Conservation (phyloP, 1,284 basidiomycete species). For the Bjerkandera adusta region DNA sequence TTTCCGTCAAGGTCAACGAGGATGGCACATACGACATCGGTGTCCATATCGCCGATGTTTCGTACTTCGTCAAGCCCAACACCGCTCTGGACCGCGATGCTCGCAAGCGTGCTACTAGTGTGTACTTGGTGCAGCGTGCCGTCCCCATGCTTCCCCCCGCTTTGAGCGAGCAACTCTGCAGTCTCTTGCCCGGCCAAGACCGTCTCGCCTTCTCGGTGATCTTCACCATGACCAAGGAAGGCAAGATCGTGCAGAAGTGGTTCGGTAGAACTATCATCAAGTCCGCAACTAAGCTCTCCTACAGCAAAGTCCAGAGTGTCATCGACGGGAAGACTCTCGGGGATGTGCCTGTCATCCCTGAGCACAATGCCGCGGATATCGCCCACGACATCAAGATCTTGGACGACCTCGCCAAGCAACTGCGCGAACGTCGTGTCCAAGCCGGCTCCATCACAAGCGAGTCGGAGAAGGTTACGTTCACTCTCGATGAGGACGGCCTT, state of each 20-base stretch:
- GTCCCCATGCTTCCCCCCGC: constrained; percentile 96
- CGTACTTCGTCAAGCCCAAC: constrained; percentile 95
- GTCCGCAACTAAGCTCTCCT: constrained; percentile 87
- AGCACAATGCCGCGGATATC: constrained; percentile 60
- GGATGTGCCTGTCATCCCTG: constrained; percentile 49
- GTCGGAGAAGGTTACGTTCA: constrained; percentile 75
- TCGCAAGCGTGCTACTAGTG: constrained; percentile 93
- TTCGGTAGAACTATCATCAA: constrained; percentile 93
- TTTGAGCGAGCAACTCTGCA: constrained; percentile 91
- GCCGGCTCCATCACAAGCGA: constrained; percentile 79
- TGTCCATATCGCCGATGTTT: constrained; percentile 95
- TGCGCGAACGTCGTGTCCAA: constrained; percentile 76
- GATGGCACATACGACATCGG: constrained; percentile 92
- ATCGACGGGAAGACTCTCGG: constrained; percentile 74
- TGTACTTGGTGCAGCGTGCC: constrained; percentile 93
- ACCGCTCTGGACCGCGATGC: constrained; percentile 97
- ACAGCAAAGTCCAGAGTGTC: constrained; percentile 77
- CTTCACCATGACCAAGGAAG: constrained; percentile 87
- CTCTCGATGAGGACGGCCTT: constrained; percentile 78
- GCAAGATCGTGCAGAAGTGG: constrained; percentile 83
- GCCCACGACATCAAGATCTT: constrained; percentile 78
- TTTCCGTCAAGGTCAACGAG: constrained; percentile 86
- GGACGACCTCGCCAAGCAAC: constrained; percentile 67
- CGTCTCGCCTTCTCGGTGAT: constrained; percentile 87
- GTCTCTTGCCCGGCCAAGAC: constrained; percentile 84